Percentiles rank a stretch among this genome's conserved stretches.
These are phyloP conservation scores for Teunomyces gatunensis DNA, from an alignment of 805 yeast species.

Conservation along the genomic window DNA sequence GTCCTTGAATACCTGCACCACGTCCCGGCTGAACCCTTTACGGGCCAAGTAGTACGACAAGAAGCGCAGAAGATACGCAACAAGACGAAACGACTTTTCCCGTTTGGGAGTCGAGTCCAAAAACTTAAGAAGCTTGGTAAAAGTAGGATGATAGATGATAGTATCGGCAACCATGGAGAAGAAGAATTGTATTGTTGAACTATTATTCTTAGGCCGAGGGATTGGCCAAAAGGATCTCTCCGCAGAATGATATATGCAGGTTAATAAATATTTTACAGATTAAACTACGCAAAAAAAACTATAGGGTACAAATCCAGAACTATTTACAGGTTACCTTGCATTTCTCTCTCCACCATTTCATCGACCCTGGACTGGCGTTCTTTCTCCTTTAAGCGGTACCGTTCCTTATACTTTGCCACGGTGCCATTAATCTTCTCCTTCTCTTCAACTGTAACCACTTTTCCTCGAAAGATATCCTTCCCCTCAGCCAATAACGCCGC, in stretches of 20 bases:
- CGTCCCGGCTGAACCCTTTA: conserved; percentile 49
- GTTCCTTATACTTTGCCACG: conserved; percentile 12
- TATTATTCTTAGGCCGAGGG: conserved; percentile 3
- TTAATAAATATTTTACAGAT: not conserved
- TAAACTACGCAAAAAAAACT: not conserved
- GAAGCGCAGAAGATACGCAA: conserved; percentile 80
- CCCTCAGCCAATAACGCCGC: conserved; percentile 24
- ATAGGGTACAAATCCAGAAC: too few species aligned
- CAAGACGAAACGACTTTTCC: conserved; percentile 74
- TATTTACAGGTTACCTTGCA: not conserved
- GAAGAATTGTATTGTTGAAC: not conserved
- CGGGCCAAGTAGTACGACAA: conserved; percentile 59
- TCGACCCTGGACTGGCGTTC: conserved; percentile 5
- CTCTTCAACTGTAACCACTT: conserved; percentile 25
- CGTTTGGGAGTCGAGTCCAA: conserved; percentile 70
- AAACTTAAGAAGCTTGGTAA: conserved; percentile 58
- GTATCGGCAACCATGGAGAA: conserved; percentile 59
- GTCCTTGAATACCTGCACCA: conserved; percentile 49
- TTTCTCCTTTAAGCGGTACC: conserved; percentile 5
- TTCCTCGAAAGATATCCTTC: conserved; percentile 27
- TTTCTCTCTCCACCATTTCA: conserved; percentile 1
- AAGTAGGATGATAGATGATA: conserved; percentile 70
- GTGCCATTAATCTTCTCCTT: conserved; percentile 16
- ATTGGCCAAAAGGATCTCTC: not conserved
- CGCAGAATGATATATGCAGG: not conserved